Evolutionary conservation across 345 rosid species (phyloP), one percentile per base, ranked within the genome.

Genomic region (Lepidium africanum): DNA sequence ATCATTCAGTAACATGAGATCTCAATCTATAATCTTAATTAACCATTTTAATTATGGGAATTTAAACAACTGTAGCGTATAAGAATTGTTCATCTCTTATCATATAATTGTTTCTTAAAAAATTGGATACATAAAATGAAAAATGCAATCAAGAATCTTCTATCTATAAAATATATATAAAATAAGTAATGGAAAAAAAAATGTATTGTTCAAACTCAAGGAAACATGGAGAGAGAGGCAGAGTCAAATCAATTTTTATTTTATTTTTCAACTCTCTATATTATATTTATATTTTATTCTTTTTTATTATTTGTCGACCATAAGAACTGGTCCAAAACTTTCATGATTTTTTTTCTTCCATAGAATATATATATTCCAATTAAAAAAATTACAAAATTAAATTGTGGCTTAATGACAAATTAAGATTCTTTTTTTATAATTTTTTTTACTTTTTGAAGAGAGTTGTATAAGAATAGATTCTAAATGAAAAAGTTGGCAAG

Each of bases 381-480:
- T 11, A 14, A 12, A 32, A 40, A 41, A 40, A 39, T 27, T 3
- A 56, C 2, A 55, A 10, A 57, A n/a, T 38, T 61, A 65, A n/a
- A 41, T 59, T 43, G 36, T 23, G 63, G 36, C 63, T 21, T 51
- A 67, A 59, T 67, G 63, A 62, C 35, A 66, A 59, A 59, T 74
- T 39, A 68, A 74, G 73, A 67, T 67, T 74, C 73, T 25, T 45
- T 35, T 10, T 53, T 50, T 12, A 1, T 21, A 21, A 21, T 21
- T 21, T 21, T 38, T 11, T 35, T 41, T 14, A 13, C 36, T 19
- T 62, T 61, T 37, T 64, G 46, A 55, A 69, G 65, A 63, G 74
- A 63, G 71, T 57, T 69, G 71, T 70, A 65, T 70, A 56, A 76
- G 79, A 70, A 70, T 69, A 75, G 71, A 70, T 75, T 70, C 79